Percentiles rank a stretch among this genome's conserved stretches.
Conservation (phyloP, 2,329 filamentous ascomycete species). For the Alternaria postmessia region DNA sequence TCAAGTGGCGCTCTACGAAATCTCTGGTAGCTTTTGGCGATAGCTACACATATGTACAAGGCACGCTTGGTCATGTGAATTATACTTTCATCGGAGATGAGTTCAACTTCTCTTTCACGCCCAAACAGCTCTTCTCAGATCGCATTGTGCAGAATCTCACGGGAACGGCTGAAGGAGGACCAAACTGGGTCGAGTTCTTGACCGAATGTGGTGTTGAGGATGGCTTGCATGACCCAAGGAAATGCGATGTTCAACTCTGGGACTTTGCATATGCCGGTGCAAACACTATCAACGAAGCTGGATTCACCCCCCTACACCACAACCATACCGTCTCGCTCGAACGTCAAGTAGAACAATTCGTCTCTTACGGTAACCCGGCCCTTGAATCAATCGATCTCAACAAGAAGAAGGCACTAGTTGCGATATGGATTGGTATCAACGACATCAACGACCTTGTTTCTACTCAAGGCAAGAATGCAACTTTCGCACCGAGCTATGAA, state of each 20-base stretch:
- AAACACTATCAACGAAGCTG: conserved; percentile 54
- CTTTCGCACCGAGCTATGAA: conserved; percentile 58
- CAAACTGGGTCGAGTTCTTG: conserved; percentile 64
- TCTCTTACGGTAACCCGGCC: conserved; percentile 55
- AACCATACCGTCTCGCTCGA: conserved; percentile 60
- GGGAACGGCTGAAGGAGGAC: conserved; percentile 58
- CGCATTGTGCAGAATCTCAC: conserved; percentile 63
- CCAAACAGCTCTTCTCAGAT: conserved; percentile 55
- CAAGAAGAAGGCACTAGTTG: conserved; percentile 55
- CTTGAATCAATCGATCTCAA: conserved; percentile 43
- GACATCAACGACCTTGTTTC: conserved; percentile 62
- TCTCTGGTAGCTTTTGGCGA: conserved; percentile 58
- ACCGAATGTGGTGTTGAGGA: conserved; percentile 59
- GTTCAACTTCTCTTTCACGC: conserved; percentile 57
- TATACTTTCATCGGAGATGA: conserved; percentile 65
- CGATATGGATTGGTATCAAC: conserved; percentile 66
- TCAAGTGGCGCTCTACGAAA: conserved; percentile 30
- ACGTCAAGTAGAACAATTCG: conserved; percentile 61
- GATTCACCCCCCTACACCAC: conserved; percentile 59
- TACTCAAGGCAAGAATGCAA: conserved; percentile 46
- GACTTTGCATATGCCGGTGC: conserved; percentile 65
- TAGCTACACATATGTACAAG: conserved; percentile 64
- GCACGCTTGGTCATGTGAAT: conserved; percentile 59
- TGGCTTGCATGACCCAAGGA: conserved; percentile 54
- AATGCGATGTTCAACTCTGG: conserved; percentile 61